Conservation (phyloP, 1,284 basidiomycete species). For the Dichomitus squalens region DNA sequence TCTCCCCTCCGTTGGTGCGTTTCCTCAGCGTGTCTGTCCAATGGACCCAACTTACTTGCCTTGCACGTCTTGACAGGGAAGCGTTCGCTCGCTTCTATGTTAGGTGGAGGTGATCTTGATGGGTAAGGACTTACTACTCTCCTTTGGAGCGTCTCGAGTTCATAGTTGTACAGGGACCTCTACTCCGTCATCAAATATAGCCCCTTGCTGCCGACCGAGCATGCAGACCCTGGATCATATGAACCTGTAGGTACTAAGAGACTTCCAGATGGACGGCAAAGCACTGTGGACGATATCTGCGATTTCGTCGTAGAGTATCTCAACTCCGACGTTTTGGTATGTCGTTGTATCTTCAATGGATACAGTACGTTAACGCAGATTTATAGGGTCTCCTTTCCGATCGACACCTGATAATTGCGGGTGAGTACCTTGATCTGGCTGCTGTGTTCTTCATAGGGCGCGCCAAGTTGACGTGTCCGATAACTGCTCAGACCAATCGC, state of each 20-base stretch:
- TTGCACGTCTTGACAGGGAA: slow-evolving; percentile 46
- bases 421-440: slow-evolving; percentile 38
- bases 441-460: not conserved
- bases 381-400: slow-evolving; percentile 66
- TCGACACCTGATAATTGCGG: slow-evolving; percentile 74
- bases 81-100: slow-evolving; percentile 65
- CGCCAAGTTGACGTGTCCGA: not conserved
- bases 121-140: slow-evolving; percentile 46
- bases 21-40: not conserved
- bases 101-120: slow-evolving; percentile 77
- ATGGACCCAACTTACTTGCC: not conserved
- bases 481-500: slow-evolving; percentile 68
- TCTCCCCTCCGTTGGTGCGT: slow-evolving; percentile 64
- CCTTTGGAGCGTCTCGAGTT: not conserved
- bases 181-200: slow-evolving; percentile 40
- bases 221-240: slow-evolving; percentile 59
- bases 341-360: not conserved
- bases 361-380: not conserved
- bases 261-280: slow-evolving; percentile 51
- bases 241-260: slow-evolving; percentile 32
- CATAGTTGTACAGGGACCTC: slow-evolving; percentile 30
- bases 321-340: slow-evolving; percentile 73
- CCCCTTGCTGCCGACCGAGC: slow-evolving; percentile 52
- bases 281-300: slow-evolving; percentile 74
- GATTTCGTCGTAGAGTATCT: slow-evolving; percentile 86